phyloP scores from a whole-genome alignment of 306 rosid genomes.

The Cyamopsis tetragonoloba region DNA sequence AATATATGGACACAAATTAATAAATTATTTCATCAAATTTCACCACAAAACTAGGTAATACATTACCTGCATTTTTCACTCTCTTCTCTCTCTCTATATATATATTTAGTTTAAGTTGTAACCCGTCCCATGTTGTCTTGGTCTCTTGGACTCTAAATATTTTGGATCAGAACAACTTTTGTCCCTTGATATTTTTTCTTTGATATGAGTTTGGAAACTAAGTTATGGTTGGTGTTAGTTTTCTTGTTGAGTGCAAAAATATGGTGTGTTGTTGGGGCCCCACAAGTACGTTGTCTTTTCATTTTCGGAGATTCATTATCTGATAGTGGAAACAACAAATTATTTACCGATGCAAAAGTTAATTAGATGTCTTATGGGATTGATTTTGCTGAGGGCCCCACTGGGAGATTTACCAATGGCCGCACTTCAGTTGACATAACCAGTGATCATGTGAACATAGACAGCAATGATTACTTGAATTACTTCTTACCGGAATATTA shows the following conservation, averaged over 20 bases:
- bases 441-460: constrained; percentile 42
- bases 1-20: neutral
- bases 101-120: neutral
- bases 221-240: constrained; percentile 11
- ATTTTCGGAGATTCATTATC: constrained; percentile 66
- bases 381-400: constrained; percentile 45
- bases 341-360: constrained; percentile 28
- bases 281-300: constrained; percentile 54
- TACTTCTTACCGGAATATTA: constrained; percentile 42
- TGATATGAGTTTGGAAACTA: constrained; percentile 10
- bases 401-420: constrained; percentile 69
- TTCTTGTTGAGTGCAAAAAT: neutral
- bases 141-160: neutral
- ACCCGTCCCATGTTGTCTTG: neutral
- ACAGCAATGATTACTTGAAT: constrained; percentile 63
- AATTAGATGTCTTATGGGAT: constrained; percentile 55
- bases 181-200: neutral
- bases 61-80: neutral
- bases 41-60: constrained; percentile 17
- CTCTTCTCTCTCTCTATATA: neutral
- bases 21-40: neutral
- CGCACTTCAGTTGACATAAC: constrained; percentile 28
- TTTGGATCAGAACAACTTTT: neutral
- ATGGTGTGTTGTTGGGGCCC: constrained; percentile 14
- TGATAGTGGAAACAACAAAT: constrained; percentile 53